These are phyloP conservation scores for Saccharomycopsis schoenii DNA, from an alignment of 805 yeast genomes.

Conservation along the genomic window DNA sequence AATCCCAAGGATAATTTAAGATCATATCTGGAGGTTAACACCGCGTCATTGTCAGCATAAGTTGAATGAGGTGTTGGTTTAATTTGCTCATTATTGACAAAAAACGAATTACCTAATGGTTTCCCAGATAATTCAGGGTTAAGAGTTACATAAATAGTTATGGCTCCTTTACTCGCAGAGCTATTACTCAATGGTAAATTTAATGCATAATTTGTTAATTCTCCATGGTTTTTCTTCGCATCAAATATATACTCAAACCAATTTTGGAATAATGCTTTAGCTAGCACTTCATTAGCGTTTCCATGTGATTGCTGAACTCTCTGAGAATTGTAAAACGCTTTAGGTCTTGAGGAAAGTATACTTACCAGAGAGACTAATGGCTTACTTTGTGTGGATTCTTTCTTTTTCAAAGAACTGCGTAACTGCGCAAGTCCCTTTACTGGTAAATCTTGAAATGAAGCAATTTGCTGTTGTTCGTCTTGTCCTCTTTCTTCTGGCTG, in stretches of 20 bases:
- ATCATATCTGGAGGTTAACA: slow-evolving; percentile 31
- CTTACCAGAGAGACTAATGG: background rate
- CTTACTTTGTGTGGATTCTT: background rate
- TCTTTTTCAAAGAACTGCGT: background rate
- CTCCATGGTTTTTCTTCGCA: slow-evolving; percentile 25
- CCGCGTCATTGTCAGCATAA: slow-evolving; percentile 26
- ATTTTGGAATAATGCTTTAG: slow-evolving; percentile 23
- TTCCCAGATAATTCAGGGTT: slow-evolving; percentile 31
- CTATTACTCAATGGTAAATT: slow-evolving; percentile 30
- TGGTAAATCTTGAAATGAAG: background rate
- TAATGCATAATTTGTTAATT: slow-evolving; percentile 32
- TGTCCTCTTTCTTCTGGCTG: background rate
- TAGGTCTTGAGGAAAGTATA: slow-evolving; percentile 18
- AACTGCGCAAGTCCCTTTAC: background rate
- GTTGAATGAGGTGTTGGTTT: slow-evolving; percentile 34
- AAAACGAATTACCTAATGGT: slow-evolving; percentile 30
- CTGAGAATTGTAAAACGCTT: slow-evolving; percentile 1
- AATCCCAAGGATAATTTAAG: slow-evolving; percentile 38
- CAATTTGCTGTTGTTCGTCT: background rate
- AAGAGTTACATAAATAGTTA: slow-evolving; percentile 35
- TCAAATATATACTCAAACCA: slow-evolving; percentile 30
- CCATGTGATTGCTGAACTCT: slow-evolving; percentile 20
- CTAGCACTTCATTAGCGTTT: slow-evolving; percentile 18
- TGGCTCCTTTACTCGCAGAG: slow-evolving; percentile 31
- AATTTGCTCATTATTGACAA: slow-evolving; percentile 36